Conservation (phyloP, 495 filamentous ascomycete genomes). For the Arthonia radiata region DNA sequence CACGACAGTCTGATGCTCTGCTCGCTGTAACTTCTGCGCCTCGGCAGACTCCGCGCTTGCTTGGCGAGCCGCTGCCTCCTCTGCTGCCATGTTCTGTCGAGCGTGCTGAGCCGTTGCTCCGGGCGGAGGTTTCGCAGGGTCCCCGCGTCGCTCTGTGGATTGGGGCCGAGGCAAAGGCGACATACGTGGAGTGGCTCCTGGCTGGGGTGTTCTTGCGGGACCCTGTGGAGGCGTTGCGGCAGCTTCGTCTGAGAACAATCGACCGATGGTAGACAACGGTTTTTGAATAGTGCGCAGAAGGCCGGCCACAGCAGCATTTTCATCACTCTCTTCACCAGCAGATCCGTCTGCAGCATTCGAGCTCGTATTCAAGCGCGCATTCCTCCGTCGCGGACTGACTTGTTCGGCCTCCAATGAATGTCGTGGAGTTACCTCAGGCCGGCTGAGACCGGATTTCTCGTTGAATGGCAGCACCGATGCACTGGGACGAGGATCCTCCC, state of each 20-base stretch:
- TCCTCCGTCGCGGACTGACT: slow-evolving; percentile 20
- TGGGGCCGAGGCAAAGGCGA: slow-evolving; percentile 26
- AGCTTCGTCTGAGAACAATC: slow-evolving; percentile 76
- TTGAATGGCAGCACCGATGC: slow-evolving; percentile 10
- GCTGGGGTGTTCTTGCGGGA: slow-evolving; percentile 32
- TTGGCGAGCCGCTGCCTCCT: slow-evolving; percentile 82
- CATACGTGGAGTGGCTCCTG: slow-evolving; percentile 30
- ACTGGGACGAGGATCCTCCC: slow-evolving; percentile 11
- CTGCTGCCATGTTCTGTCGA: slow-evolving; percentile 27
- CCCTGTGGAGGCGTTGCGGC: slow-evolving; percentile 9
- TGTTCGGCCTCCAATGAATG: slow-evolving; percentile 31
- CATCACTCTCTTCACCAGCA: slow-evolving; percentile 30
- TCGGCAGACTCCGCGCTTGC: slow-evolving; percentile 83
- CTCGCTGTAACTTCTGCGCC: slow-evolving; percentile 57
- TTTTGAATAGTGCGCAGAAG: slow-evolving; percentile 76
- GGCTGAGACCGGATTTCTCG: slow-evolving; percentile 35
- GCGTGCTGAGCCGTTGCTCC: slow-evolving; percentile 6
- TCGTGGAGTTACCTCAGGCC: slow-evolving; percentile 26
- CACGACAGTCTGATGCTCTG: slow-evolving; percentile 74
- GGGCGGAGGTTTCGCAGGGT: slow-evolving; percentile 12
- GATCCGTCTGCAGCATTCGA: slow-evolving; percentile 21
- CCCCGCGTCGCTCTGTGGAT: slow-evolving; percentile 16
- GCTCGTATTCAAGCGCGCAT: slow-evolving; percentile 12
- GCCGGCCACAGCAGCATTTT: slow-evolving; percentile 61
- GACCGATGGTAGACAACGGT: slow-evolving; percentile 81